Evolutionary conservation across 129 eudicot genomes (phyloP), one percentile per base, ranked within the genome.

Genomic region (Escallonia rubra): DNA sequence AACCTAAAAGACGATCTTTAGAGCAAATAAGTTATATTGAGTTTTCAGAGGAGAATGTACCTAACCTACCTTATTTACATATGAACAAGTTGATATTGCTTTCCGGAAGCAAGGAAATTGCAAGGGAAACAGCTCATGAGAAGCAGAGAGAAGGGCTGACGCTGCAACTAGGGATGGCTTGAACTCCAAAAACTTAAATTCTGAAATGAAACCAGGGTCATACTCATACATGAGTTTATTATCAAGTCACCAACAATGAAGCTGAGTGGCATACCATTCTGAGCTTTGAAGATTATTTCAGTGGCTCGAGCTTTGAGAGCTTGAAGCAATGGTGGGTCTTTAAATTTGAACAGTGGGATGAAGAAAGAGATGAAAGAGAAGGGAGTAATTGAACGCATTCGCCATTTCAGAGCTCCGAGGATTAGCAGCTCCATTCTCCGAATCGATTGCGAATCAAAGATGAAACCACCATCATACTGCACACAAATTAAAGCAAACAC

Each of bases 91-190:
- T 59, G 44, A 44, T 38, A 85, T 70, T 38, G 84, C 72, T 4
- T 81, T 65, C 50, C 68, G 47, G 61, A 71, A 76, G 45, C 39
- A 51, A 50, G 69, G 67, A 65, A 74, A 69, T 61, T 78, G 84
- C 16, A 67, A 14, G 8, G 90, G 90, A 63, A 75, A 81, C 43
- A 81, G 70, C 64, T 85, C 87, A 48, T 78, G 70, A 47, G 75
- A 64, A 56, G 87, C 84, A 48, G 10, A 72, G 51, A 85, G 82
- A 52, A 85, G 82, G 43, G 90, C 84, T 11, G 87, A 78, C 5
- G 87, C 86, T 52, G 87, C 79, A 53, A 85, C 63, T n/a, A 78
- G 44, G 0, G 90, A 85, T 60, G 90, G 87, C 64, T 70, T 81
- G 74, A 81, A 78, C 54, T 79, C 78, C 39, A 65, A 61, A 53